Base-by-base conservation (phyloP, 306 rosid species). In the Pyrus pyrifolia region DNA sequence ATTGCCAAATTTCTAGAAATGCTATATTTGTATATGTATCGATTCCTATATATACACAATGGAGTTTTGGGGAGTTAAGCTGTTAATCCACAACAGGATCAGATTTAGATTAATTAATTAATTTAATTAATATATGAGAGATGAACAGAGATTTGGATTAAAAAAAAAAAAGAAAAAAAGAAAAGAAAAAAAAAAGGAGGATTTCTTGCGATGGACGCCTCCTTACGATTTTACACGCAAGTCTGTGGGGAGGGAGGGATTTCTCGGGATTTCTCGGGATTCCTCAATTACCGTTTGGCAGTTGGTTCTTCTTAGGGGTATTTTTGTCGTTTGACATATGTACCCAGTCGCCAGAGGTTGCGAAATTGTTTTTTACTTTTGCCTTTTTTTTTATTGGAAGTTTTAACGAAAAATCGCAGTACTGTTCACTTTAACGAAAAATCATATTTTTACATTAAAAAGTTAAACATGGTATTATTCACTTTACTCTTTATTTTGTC, bases 141-240 rank as follows among this genome's bases (percentile, higher is more conserved):
- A 75, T n/a, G 46, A 53, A 35, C 25, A 72, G 51, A 13, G 31
- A 13, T 55, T 27, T 35, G 38, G 49, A 46, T n/a, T 64, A 27
- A 35, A 42, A 11, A 18, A 55, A 27, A 18, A n/a, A 38, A 25
- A 25, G 25, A 25, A 25, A 25, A 25, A 25, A 27, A 68, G 53
- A 14, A 4, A 30, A 29, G 18, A 67, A 8, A 76, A 55, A 23
- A 42, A n/a, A 4, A 73, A 69, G 52, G 38, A 45, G 81, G 75
- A 80, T 86, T 81, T 91, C 82, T 86, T 90, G 85, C 82, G 51
- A 33, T 74, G 83, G 84, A 91, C 82, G 86, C 78, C 73, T 87
- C 91, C 74, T 78, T 76, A 66, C 68, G 59, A 78, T 52, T 80
- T 81, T 78, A 80, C 84, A 77, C 77, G 85, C 80, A 85, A 82